A percentile compares a stretch with the other conserved stretches of the same genome.
These are phyloP conservation scores for Cladosporium sp. DNA, from an alignment of 2,329 filamentous ascomycete genomes.

Conservation along the genomic window DNA sequence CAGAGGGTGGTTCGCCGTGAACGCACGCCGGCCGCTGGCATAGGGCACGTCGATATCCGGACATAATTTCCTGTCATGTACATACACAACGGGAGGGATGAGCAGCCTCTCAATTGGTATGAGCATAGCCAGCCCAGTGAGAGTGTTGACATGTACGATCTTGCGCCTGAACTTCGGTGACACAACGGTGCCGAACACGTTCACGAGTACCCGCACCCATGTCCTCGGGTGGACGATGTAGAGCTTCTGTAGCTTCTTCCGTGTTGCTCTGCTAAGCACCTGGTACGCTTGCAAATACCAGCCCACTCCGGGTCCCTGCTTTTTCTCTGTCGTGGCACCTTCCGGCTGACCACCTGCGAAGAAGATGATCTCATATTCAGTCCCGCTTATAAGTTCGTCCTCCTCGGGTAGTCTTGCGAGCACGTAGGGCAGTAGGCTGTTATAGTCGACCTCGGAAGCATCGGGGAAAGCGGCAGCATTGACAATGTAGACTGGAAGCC, in stretches of 20 bases:
- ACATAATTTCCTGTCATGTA: constrained; percentile 47
- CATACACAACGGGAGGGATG: constrained; percentile 49
- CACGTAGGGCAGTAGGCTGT: constrained; percentile 49
- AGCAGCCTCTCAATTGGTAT: constrained; percentile 48
- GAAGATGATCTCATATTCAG: constrained; percentile 52
- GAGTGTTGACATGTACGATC: constrained; percentile 49
- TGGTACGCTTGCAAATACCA: constrained; percentile 55
- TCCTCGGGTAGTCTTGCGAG: constrained; percentile 49
- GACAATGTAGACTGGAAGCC: constrained; percentile 48
- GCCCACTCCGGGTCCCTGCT: constrained; percentile 45
- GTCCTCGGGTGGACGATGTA: constrained; percentile 54
- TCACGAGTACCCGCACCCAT: constrained; percentile 51
- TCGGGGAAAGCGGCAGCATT: constrained; percentile 53
- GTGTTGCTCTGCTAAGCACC: constrained; percentile 47
- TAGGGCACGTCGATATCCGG: constrained; percentile 43
- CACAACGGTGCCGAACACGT: constrained; percentile 52
- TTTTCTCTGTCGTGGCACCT: constrained; percentile 38
- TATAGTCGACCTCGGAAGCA: constrained; percentile 48
- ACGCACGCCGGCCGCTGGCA: constrained; percentile 39
- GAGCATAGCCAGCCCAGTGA: constrained; percentile 45
- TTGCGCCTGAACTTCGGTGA: constrained; percentile 53
- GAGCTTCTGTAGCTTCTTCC: constrained; percentile 50
- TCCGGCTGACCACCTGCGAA: constrained; percentile 49
- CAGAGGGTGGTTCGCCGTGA: constrained; percentile 42
- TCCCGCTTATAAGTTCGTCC: constrained; percentile 48